A percentile compares a stretch with the other conserved stretches of the same genome.
Conservation (phyloP, 1,139 yeast species). For the Kodamaea sp. region DNA sequence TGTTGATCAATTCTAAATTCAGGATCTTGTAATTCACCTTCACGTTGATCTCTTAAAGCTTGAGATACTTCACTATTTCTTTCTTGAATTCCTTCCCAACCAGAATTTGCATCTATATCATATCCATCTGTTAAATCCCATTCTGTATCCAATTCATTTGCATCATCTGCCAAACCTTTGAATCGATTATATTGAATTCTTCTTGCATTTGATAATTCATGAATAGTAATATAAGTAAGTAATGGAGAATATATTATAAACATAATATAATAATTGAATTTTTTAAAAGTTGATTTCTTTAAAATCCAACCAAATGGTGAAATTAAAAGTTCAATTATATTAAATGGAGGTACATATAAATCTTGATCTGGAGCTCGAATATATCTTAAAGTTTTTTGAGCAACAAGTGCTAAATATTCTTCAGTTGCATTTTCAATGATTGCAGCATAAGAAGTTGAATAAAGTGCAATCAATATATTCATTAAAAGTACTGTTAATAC, state of each 20-base stretch:
- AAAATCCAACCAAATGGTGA: conserved; percentile 32
- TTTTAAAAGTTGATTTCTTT: conserved; percentile 25
- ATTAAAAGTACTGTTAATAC: conserved; percentile 68
- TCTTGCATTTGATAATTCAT: conserved; percentile 63
- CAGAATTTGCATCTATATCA: conserved; percentile 33
- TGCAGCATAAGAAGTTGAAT: conserved; percentile 77
- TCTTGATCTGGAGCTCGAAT: conserved; percentile 86
- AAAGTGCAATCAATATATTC: conserved; percentile 80
- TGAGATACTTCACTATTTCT: conserved; percentile 33
- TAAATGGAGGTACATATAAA: conserved; percentile 83
- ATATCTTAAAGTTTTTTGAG: conserved; percentile 78
- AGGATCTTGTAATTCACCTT: conserved; percentile 72
- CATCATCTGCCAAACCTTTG: conserved; percentile 69
- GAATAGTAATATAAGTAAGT: conserved; percentile 54
- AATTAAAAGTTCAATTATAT: conserved; percentile 60
- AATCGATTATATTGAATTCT: conserved; percentile 70
- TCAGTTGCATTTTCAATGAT: conserved; percentile 80
- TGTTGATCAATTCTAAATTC: conserved; percentile 52
- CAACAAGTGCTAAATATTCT: conserved; percentile 80
- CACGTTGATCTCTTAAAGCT: conserved; percentile 48
- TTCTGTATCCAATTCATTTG: conserved; percentile 72
- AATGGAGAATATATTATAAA: conserved; percentile 65
- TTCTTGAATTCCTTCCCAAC: conserved; percentile 41
- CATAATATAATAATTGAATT: conserved; percentile 54
- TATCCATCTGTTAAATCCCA: conserved; percentile 86